Evolutionary conservation across 768 basidiomycete genomes (phyloP).

Genomic region (Lactarius deliciosus): DNA sequence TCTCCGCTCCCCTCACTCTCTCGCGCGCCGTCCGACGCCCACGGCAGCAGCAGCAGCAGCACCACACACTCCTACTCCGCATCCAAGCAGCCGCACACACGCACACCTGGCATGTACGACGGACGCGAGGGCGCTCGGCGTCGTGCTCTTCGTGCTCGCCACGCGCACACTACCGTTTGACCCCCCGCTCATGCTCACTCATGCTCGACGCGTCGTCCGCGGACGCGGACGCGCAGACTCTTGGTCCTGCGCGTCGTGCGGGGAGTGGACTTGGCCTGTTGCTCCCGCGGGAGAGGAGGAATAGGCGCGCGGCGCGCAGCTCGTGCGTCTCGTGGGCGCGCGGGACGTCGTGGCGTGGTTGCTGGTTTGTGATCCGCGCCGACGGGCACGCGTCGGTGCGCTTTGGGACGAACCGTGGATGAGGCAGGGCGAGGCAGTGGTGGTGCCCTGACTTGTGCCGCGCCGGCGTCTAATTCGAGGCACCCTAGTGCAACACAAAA

Average conservation of each 20-base stretch:
- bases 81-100: conserved; percentile 42
- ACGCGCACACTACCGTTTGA: conserved; percentile 75
- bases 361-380: conserved; percentile 67
- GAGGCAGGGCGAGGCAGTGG: neutral
- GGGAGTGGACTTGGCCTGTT: conserved; percentile 72
- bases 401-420: conserved; percentile 36
- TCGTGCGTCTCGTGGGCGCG: conserved; percentile 44
- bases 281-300: conserved; percentile 16
- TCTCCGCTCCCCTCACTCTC: conserved; percentile 28
- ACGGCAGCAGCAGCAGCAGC: neutral
- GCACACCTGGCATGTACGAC: conserved; percentile 60
- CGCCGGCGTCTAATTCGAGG: too few relatives aligned
- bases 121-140: conserved; percentile 90
- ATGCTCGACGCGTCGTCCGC: conserved; percentile 32
- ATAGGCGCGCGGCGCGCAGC: conserved; percentile 37
- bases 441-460: neutral
- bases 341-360: conserved; percentile 57
- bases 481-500: too few relatives aligned
- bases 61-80: conserved; percentile 1
- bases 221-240: conserved; percentile 35
- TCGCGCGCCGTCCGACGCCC: conserved; percentile 25
- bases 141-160: conserved; percentile 79
- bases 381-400: conserved; percentile 53
- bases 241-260: conserved; percentile 79
- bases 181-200: conserved; percentile 17